Conservation (phyloP, 1,139 yeast genomes). For the Pneumocystis carinii region DNA sequence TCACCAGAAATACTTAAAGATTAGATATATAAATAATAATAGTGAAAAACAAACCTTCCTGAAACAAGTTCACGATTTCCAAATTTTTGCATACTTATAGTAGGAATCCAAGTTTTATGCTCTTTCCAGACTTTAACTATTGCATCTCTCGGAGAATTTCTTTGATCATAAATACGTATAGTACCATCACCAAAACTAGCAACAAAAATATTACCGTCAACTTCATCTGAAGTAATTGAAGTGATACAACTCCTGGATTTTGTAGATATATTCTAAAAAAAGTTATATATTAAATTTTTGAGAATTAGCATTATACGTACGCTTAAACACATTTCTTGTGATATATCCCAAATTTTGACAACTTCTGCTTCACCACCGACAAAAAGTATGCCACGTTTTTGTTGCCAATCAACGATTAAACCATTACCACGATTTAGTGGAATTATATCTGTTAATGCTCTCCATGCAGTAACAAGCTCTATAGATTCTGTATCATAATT, state of each 20-base stretch:
- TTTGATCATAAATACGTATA: conserved; percentile 74
- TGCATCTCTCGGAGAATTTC: conserved; percentile 71
- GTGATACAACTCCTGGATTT: conserved; percentile 82
- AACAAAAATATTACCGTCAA: conserved; percentile 78
- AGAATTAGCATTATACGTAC: conserved; percentile 15
- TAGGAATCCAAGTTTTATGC: conserved; percentile 50
- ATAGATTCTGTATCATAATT: conserved; percentile 48
- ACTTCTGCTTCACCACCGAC: conserved; percentile 94
- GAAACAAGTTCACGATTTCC: conserved; percentile 82
- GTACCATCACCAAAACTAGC: conserved; percentile 94
- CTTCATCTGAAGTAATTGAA: conserved; percentile 83
- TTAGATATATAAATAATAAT: not conserved
- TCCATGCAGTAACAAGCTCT: conserved; percentile 75
- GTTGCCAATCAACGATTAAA: conserved; percentile 90
- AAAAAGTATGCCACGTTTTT: conserved; percentile 74
- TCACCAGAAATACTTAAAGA: conserved; percentile 51
- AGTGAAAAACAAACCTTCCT: conserved; percentile 29
- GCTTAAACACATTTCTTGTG: conserved; percentile 68
- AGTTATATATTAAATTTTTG: not conserved
- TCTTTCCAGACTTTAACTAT: conserved; percentile 71
- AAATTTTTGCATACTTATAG: conserved; percentile 91
- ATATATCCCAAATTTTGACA: conserved; percentile 92
- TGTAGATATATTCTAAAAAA: conserved; percentile 57
- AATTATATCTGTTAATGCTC: conserved; percentile 75
- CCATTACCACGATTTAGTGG: conserved; percentile 74